Evolutionary conservation across 75 land plant species (phyloP).

Genomic region (Cunninghamia lanceolata): DNA sequence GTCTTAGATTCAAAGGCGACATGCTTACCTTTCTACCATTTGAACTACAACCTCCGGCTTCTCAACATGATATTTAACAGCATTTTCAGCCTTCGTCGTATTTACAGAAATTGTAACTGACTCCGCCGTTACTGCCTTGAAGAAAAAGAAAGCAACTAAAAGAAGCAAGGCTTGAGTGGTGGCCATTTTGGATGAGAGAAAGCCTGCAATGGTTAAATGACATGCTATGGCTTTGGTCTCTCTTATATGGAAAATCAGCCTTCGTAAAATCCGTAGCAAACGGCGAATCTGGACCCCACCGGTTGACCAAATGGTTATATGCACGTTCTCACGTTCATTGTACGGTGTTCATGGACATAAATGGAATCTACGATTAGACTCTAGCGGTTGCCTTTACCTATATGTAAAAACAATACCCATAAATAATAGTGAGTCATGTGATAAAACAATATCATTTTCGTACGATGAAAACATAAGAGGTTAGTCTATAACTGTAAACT

Average conservation of each 20-base stretch:
- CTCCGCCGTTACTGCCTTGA: background rate
- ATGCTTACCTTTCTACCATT: slow-evolving; percentile 6
- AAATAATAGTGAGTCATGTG: too few species aligned
- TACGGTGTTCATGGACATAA: background rate
- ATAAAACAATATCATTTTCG: background rate
- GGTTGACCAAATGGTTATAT: background rate
- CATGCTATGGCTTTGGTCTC: background rate
- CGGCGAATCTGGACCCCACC: background rate
- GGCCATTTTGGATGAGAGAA: background rate
- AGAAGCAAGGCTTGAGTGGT: background rate
- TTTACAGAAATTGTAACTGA: background rate
- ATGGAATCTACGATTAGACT: background rate
- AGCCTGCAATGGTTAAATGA: background rate
- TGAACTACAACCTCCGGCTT: background rate
- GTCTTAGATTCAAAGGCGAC: background rate
- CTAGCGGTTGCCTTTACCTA: background rate
- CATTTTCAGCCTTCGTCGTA: background rate
- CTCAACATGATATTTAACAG: background rate
- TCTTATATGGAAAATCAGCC: background rate
- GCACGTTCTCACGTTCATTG: background rate
- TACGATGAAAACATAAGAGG: too few species aligned
- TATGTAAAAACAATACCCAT: too few species aligned
- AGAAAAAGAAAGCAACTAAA: background rate
- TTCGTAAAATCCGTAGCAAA: background rate
- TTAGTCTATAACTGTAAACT: too few species aligned